Percentiles rank a stretch among this genome's conserved stretches.
Evolutionary conservation across 331 rosid species (phyloP).

Genomic region (Cydonia oblonga): DNA sequence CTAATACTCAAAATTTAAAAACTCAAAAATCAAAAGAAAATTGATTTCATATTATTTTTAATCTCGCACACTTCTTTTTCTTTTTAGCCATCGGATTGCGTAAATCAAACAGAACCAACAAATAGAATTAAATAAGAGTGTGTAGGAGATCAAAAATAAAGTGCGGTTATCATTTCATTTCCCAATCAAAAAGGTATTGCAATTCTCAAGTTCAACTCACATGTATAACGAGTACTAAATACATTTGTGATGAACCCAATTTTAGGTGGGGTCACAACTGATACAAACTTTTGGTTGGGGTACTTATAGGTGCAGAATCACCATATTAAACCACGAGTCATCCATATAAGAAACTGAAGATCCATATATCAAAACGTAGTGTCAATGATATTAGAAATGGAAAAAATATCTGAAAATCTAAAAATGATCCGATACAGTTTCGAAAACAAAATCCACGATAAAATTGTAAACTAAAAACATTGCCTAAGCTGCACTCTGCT

Average conservation of each 20-base stretch:
- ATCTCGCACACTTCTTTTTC: not conserved
- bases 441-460: conserved; percentile 16
- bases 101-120: too few species aligned
- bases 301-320: not conserved
- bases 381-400: not conserved
- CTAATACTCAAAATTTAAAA: not conserved
- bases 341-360: not conserved
- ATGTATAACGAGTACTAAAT: not conserved
- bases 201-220: not conserved
- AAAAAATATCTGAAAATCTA: not conserved
- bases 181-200: not conserved
- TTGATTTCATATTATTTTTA: not conserved
- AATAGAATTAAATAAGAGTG: too few species aligned
- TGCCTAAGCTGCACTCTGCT: conserved; percentile 32
- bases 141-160: not conserved
- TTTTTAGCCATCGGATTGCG: not conserved
- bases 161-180: not conserved
- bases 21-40: not conserved
- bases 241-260: not conserved
- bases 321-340: not conserved
- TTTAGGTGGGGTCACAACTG: not conserved
- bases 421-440: not conserved
- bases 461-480: conserved; percentile 22
- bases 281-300: not conserved
- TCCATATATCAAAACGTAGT: not conserved